Evolutionary conservation across 306 rosid species (phyloP), one percentile per base, ranked within the genome.

Genomic region (Prunus davidiana): DNA sequence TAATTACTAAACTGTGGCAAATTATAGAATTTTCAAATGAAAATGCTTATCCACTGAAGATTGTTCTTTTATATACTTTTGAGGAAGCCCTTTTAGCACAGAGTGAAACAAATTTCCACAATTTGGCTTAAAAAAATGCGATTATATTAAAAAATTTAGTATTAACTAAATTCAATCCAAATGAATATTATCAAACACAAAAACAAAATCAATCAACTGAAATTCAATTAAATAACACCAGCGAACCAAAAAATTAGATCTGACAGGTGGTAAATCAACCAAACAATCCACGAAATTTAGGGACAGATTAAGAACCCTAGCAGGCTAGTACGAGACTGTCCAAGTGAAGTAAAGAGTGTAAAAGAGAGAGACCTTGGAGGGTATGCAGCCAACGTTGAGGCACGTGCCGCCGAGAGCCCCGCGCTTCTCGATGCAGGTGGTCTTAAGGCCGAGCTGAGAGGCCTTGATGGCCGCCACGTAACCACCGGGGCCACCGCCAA

Each of bases 401-500:
- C 99, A 96, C 57, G 99, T 96, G 6, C 99, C 99, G 20, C 99
- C 99, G 12, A 96, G 99, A 72, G 98, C 16, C 4, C 98, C 98
- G 41, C 97, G 98, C 93, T 92, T 96, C 89, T 96, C 99, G 86
- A 96, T 89, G 81, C 99, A 96, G 69, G 99, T 87, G 67, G 99
- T 96, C 80, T 92, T 96, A 72, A 96, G 96, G 5, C 99, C 99
- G 0, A 96, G 79, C 87, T 96, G 99, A 14, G 99, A 87, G 20
- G 99, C 98, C 87, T 96, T 96, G 71, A 96, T 96, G 79, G 99
- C 99, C 56, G 98, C 99, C 25, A 96, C 99, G 77, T 96, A 96
- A 49, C 99, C 99, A 1, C 99, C 99, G 19, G 99, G 98, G 0
- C 99, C 99, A 7, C 99, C 99, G n/a, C 99, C 99, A 78, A 96